Conservation (phyloP, 2,329 filamentous ascomycete species). For the Alternaria infectoria region DNA sequence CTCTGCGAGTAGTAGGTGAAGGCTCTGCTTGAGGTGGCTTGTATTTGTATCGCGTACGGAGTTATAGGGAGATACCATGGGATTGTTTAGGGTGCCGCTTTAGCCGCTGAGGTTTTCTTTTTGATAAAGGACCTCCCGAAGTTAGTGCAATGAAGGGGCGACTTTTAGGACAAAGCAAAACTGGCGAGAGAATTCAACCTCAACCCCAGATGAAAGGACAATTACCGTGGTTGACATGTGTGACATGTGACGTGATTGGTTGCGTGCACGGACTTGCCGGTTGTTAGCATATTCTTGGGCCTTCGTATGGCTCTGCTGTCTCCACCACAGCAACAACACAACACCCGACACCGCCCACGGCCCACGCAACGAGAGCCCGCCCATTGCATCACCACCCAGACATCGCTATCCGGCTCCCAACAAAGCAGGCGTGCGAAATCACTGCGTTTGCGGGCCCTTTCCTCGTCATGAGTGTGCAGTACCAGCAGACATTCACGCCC, state of each 20-base stretch:
- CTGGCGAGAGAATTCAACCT: not conserved
- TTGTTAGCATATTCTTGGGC: slow-evolving; percentile 14
- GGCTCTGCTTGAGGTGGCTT: not conserved
- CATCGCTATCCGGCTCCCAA: slow-evolving; percentile 4
- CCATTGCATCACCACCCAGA: slow-evolving; percentile 1
- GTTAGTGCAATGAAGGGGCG: not conserved
- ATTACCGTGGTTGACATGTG: not conserved
- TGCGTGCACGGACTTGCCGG: not conserved
- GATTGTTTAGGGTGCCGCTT: not conserved
- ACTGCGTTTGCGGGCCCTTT: slow-evolving; percentile 29
- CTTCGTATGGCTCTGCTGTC: slow-evolving; percentile 24
- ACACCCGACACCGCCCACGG: slow-evolving; percentile 14
- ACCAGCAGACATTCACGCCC: slow-evolving; percentile 62
- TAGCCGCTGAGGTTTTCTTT: not conserved
- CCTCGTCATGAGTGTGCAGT: slow-evolving; percentile 65
- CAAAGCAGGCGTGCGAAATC: slow-evolving; percentile 18
- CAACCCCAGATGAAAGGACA: not conserved
- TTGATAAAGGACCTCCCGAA: not conserved
- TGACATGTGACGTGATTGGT: slow-evolving; percentile 17
- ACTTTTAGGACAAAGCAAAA: not conserved
- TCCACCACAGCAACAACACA: slow-evolving; percentile 28
- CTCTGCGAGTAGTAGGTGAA: slow-evolving; percentile 4
- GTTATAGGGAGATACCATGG: slow-evolving; percentile 5
- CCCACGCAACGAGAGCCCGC: slow-evolving; percentile 4
- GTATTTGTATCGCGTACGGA: not conserved